Percentiles rank a stretch among this genome's conserved stretches.
These are phyloP conservation scores for Westerdykella sp. DNA, from an alignment of 2,329 filamentous ascomycete species.

Conservation along the genomic window DNA sequence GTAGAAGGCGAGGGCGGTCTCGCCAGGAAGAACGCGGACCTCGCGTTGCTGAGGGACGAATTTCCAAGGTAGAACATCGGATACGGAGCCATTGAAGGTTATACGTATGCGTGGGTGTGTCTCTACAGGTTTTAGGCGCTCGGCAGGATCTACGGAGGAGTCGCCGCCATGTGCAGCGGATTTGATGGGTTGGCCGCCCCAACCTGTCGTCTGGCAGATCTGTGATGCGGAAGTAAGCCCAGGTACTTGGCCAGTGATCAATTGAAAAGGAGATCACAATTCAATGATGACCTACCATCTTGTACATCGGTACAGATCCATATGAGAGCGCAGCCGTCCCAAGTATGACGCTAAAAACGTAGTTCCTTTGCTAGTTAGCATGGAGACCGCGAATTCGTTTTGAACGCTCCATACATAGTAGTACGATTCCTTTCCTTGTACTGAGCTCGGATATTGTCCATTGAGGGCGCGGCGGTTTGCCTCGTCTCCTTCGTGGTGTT, in stretches of 20 bases:
- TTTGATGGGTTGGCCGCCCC: conserved; percentile 87
- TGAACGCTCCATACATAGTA: conserved; percentile 46
- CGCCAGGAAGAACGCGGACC: conserved; percentile 88
- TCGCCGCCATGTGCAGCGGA: conserved; percentile 59
- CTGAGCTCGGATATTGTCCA: conserved; percentile 59
- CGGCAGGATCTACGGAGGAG: conserved; percentile 59
- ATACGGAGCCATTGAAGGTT: conserved; percentile 93
- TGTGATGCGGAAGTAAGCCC: conserved; percentile 27
- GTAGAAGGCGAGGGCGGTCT: conserved; percentile 96
- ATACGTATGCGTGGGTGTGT: conserved; percentile 81
- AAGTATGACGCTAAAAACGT: conserved; percentile 69
- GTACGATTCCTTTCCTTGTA: conserved; percentile 64
- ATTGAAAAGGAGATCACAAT: background rate
- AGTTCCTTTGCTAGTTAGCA: conserved; percentile 50
- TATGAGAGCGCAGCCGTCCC: conserved; percentile 76
- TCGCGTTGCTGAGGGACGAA: conserved; percentile 95
- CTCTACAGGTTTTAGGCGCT: conserved; percentile 73
- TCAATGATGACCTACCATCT: conserved; percentile 56
- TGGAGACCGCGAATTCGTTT: background rate
- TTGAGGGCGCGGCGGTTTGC: conserved; percentile 45
- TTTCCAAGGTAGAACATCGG: conserved; percentile 94
- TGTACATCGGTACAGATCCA: conserved; percentile 79
- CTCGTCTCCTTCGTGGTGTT: conserved; percentile 25
- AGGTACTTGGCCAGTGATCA: background rate
- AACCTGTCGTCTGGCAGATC: conserved; percentile 82